Base-by-base conservation (phyloP, 1,139 yeast species). In the Pichia sp. region DNA sequence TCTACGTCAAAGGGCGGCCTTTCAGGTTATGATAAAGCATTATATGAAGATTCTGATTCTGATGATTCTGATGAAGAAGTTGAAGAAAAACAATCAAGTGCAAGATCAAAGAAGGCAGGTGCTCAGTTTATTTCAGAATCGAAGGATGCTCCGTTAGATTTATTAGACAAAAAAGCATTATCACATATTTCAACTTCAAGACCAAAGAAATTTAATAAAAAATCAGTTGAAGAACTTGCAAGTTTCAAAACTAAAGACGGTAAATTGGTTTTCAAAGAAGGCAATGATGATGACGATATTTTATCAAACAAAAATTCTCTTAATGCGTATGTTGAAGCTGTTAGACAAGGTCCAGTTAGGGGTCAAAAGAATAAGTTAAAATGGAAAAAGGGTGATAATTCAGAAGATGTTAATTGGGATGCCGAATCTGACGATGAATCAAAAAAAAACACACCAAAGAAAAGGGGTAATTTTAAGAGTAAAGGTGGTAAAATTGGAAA, bases 271-370 rank as follows among this genome's bases (percentile, higher is more conserved):
- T 77, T 83, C 59, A 76, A 73, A 55, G 67, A 62, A 31, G 4
- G 22, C 3, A 68, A 68, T 42, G 76, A 74, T 7, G 81, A 77
- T 46, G 86, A 81, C 67, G 80, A 81, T 50, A 69, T 82, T 61
- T 68, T 71, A n/a, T 64, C 67, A 41, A 67, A 67, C 53, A 75
- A 73, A 14, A 73, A 73, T 49, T 95, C 96, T 29, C 80, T 91
- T 58, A 88, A 88, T 67, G 97, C 97, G 1, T 93, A 93, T 67
- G 80, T 90, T 61, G 96, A 89, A 59, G 99, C 98, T 14, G 89
- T 93, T 42, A 85, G 82, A 67, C 88, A 85, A 62, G 97, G 93
- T 33, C 98, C 99, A 43, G 81, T 88, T 6, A 84, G 96, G 70
- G 96, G 97, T 53, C 96, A 88, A 73, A 83, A 81, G 73, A 89